phyloP scores from a whole-genome alignment of 2,329 filamentous ascomycete species.

The Graphilbum ipis-grandicollis region DNA sequence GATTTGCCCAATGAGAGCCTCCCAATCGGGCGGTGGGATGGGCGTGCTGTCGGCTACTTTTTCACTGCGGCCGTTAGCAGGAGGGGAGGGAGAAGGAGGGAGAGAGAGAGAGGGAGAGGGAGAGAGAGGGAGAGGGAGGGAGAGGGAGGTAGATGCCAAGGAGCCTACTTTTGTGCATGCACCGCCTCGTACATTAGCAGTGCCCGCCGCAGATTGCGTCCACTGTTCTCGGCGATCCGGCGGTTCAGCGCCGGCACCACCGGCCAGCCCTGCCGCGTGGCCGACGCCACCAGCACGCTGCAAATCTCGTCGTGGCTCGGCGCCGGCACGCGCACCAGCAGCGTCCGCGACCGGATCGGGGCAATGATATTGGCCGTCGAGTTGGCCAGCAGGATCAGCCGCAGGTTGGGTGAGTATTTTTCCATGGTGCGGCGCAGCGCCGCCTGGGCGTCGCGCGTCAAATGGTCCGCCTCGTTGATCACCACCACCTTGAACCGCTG shows the following conservation, averaged over 20 bases:
- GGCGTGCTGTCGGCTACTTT: constrained; percentile 74
- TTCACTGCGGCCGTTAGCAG: too few relatives aligned
- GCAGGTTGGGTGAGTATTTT: constrained; percentile 91
- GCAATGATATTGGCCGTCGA: constrained; percentile 97
- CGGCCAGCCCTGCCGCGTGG: constrained; percentile 73
- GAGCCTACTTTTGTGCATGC: constrained; percentile 77
- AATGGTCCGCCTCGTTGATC: constrained; percentile 94
- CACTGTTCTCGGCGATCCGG: constrained; percentile 79
- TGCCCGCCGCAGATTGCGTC: constrained; percentile 75
- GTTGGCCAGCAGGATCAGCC: constrained; percentile 83
- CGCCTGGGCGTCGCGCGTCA: constrained; percentile 87
- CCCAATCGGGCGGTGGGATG: constrained; percentile 94
- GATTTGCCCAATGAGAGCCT: constrained; percentile 73
- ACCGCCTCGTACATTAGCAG: constrained; percentile 95
- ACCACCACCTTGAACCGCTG: constrained; percentile 97
- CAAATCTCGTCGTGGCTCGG: constrained; percentile 77
- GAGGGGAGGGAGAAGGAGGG: too few relatives aligned
- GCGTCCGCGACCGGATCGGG: constrained; percentile 82
- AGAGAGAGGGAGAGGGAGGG: too few relatives aligned
- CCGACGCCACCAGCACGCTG: constrained; percentile 49
- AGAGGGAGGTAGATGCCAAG: too few relatives aligned
- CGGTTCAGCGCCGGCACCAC: constrained; percentile 57
- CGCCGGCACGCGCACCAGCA: constrained; percentile 82
- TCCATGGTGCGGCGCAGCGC: constrained; percentile 94
- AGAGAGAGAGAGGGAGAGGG: too few relatives aligned